Percentiles rank a stretch among this genome's conserved stretches.
Conservation (phyloP, 306 rosid species). For the Lathyrus tuberosus region DNA sequence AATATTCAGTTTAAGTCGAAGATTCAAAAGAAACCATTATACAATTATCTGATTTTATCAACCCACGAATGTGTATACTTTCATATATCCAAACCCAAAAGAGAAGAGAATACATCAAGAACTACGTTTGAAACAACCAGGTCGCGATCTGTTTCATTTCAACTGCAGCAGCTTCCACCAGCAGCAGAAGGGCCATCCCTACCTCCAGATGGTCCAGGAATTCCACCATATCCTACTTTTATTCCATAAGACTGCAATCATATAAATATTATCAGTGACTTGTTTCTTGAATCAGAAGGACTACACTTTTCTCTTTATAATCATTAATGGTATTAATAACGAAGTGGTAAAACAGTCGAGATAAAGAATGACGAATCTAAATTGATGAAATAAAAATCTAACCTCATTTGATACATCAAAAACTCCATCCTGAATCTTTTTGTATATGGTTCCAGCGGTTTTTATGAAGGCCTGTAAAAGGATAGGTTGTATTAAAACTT, state of each 20-base stretch:
- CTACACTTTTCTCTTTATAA: background rate
- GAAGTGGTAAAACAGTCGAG: background rate
- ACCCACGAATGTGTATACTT: slow-evolving; percentile 26
- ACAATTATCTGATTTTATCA: slow-evolving; percentile 51
- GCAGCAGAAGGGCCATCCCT: slow-evolving; percentile 88
- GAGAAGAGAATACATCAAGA: slow-evolving; percentile 28
- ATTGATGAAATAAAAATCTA: slow-evolving; percentile 34
- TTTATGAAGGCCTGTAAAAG: slow-evolving; percentile 82
- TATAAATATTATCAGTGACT: slow-evolving; percentile 36
- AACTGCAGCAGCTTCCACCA: slow-evolving; percentile 88
- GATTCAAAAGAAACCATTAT: slow-evolving; percentile 47
- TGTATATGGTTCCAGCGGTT: slow-evolving; percentile 93
- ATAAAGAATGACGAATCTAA: slow-evolving; percentile 12
- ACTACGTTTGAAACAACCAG: slow-evolving; percentile 35
- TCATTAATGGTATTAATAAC: slow-evolving; percentile 7
- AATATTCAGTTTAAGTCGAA: slow-evolving; percentile 36
- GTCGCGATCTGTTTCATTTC: slow-evolving; percentile 48
- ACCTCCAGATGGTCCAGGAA: slow-evolving; percentile 96
- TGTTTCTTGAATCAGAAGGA: slow-evolving; percentile 17
- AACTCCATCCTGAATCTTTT: slow-evolving; percentile 94
- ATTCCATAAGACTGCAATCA: slow-evolving; percentile 92
- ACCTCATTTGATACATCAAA: slow-evolving; percentile 99
- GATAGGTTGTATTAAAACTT: background rate
- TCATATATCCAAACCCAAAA: slow-evolving; percentile 52
- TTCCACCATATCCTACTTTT: slow-evolving; percentile 96